These are phyloP conservation scores for Aspergillus versicolor DNA, from an alignment of 2,329 filamentous ascomycete species.

Conservation along the genomic window DNA sequence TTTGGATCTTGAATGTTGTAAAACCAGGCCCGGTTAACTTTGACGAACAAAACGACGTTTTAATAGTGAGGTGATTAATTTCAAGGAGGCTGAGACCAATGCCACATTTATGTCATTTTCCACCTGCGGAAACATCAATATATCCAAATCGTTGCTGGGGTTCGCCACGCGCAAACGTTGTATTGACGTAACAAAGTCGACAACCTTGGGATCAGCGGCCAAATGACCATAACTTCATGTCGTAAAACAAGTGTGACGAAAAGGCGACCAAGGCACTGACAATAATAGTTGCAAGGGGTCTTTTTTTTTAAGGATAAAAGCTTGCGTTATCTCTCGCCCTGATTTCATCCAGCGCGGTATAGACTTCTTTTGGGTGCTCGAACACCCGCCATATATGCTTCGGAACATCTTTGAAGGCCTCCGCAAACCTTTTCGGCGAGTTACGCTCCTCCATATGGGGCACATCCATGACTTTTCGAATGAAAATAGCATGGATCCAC, in stretches of 20 bases:
- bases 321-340: constrained; percentile 14
- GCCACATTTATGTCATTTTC: not conserved
- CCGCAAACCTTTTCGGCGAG: constrained; percentile 72
- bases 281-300: not conserved
- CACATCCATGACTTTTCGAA: constrained; percentile 78
- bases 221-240: constrained; percentile 1
- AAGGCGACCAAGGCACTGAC: not conserved
- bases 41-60: not conserved
- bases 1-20: not conserved
- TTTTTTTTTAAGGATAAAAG: not conserved
- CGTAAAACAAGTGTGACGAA: not conserved
- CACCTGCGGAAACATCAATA: not conserved
- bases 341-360: constrained; percentile 32
- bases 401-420: constrained; percentile 76
- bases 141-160: not conserved
- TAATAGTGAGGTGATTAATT: not conserved
- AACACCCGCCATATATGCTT: constrained; percentile 76
- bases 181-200: constrained; percentile 17
- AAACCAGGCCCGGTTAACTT: not conserved
- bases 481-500: constrained; percentile 82
- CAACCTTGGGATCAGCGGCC: constrained; percentile 18
- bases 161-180: constrained; percentile 1
- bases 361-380: constrained; percentile 67
- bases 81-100: not conserved
- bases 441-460: constrained; percentile 73